Percentiles rank a stretch among this genome's conserved stretches.
These are phyloP conservation scores for Xylaria cubensis DNA, from an alignment of 495 filamentous ascomycete species.

Conservation along the genomic window DNA sequence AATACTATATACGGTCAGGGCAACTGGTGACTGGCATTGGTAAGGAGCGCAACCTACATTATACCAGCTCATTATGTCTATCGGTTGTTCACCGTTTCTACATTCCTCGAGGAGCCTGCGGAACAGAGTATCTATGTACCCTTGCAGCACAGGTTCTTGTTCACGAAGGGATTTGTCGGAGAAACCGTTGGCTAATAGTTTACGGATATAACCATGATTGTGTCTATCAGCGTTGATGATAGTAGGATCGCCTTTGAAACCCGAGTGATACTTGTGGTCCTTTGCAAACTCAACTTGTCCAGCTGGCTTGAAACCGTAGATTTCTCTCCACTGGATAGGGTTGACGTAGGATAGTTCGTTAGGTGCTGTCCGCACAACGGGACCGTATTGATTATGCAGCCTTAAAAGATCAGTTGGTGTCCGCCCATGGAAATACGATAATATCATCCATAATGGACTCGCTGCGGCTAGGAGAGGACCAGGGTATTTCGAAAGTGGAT, in stretches of 20 bases:
- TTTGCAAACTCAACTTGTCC: slow-evolving; percentile 25
- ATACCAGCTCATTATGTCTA: slow-evolving; percentile 53
- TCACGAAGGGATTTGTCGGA: slow-evolving; percentile 52
- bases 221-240: slow-evolving; percentile 37
- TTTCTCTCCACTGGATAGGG: slow-evolving; percentile 32
- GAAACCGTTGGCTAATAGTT: slow-evolving; percentile 54
- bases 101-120: slow-evolving; percentile 37
- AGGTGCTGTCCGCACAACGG: slow-evolving; percentile 34
- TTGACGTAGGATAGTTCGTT: slow-evolving; percentile 36
- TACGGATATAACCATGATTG: slow-evolving; percentile 46
- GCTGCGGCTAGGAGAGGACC: slow-evolving; percentile 48
- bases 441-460: slow-evolving; percentile 23
- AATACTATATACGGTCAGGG: neutral
- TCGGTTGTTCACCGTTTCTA: slow-evolving; percentile 30
- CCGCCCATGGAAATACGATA: slow-evolving; percentile 25
- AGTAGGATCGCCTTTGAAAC: neutral
- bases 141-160: slow-evolving; percentile 48
- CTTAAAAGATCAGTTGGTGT: slow-evolving; percentile 27
- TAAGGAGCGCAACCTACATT: slow-evolving; percentile 34
- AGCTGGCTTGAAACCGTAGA: slow-evolving; percentile 32
- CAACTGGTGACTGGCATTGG: neutral
- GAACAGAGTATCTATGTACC: slow-evolving; percentile 53
- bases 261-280: slow-evolving; percentile 23
- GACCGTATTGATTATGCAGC: slow-evolving; percentile 34
- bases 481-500: slow-evolving; percentile 57